A percentile compares a stretch with the other conserved stretches of the same genome.
phyloP scores from a whole-genome alignment of 2,329 filamentous ascomycete species.

The Beauveria medogensis region DNA sequence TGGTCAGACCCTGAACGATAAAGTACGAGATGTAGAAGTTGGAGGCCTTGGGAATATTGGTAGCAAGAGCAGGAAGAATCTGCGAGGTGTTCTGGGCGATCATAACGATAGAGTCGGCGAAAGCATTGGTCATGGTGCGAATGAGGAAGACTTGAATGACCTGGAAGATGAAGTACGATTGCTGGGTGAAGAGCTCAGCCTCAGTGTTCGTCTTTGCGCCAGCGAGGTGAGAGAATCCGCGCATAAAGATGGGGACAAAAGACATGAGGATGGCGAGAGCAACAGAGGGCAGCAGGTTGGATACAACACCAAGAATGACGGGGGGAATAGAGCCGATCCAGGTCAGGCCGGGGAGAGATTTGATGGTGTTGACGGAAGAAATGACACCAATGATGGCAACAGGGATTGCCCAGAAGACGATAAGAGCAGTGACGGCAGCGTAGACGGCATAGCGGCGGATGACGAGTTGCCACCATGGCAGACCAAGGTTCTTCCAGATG shows the following conservation, averaged over 20 bases:
- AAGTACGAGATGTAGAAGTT: slow-evolving; percentile 95
- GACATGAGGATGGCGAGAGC: slow-evolving; percentile 76
- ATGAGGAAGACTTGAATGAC: slow-evolving; percentile 89
- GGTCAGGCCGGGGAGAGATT: slow-evolving; percentile 56
- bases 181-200: slow-evolving; percentile 83
- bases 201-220: slow-evolving; percentile 72
- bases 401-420: slow-evolving; percentile 78
- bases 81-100: slow-evolving; percentile 55
- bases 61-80: slow-evolving; percentile 58
- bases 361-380: slow-evolving; percentile 72
- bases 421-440: slow-evolving; percentile 59
- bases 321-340: slow-evolving; percentile 70
- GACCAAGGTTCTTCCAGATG: slow-evolving; percentile 71
- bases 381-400: slow-evolving; percentile 75
- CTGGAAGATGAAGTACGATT: slow-evolving; percentile 85
- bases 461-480: slow-evolving; percentile 66
- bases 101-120: slow-evolving; percentile 57
- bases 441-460: slow-evolving; percentile 58
- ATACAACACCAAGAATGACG: slow-evolving; percentile 66
- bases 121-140: slow-evolving; percentile 73
- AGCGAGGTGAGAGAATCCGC: slow-evolving; percentile 61
- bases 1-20: slow-evolving; percentile 71
- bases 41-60: slow-evolving; percentile 70
- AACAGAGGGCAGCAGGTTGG: slow-evolving; percentile 73
- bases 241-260: slow-evolving; percentile 63